Base-by-base conservation (phyloP, 495 filamentous ascomycete genomes). In the Aspergillus nanangensis region DNA sequence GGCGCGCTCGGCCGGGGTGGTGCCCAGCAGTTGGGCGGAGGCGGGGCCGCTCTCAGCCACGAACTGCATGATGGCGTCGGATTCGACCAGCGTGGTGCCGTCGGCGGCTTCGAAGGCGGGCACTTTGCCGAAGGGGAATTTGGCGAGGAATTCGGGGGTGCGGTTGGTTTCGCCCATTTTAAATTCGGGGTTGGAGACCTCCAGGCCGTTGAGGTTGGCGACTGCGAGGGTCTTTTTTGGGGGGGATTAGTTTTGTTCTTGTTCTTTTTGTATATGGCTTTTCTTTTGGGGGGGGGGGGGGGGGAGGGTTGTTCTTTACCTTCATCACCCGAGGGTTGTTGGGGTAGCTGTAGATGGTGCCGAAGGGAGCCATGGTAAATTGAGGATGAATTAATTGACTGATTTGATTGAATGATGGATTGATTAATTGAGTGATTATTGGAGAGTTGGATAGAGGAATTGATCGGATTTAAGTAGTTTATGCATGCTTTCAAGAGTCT, bases 61-160 rank as follows among this genome's bases (percentile, higher is more conserved):
- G 61, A 75, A 82, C 21, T 63, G 58, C 8, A 71, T 62, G 57
- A 84, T 84, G 48, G 80, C 80, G 25, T 71, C 66, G 40, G 71
- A 70, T 48, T 82, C 79, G 53, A 71, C 53, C 32, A 82, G 49
- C 47, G 17, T 47, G 50, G 74, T 58, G 36, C 78, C 79, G 50
- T 81, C 76, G 41, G 75, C 61, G 38, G 58, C 65, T 50, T 77
- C 72, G 57, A 82, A 76, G 37, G 71, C 72, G 31, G 80, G 80
- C 15, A 81, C 74, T 47, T 82, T 82, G 60, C 79, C 80, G 18
- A 75, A 44, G 13, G 79, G 79, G 65, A 82, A 84, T 55, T 83
- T 84, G 66, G 76, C 50, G 19, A 78, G 61, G 66, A 72, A 82
- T 2, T 74, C 72, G 5, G 72, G 68, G 13, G 65, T 63, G 13